Evolutionary conservation across 2,329 filamentous ascomycete genomes (phyloP), one percentile per base, ranked within the genome.

Genomic region (Hypocrella siamensis): DNA sequence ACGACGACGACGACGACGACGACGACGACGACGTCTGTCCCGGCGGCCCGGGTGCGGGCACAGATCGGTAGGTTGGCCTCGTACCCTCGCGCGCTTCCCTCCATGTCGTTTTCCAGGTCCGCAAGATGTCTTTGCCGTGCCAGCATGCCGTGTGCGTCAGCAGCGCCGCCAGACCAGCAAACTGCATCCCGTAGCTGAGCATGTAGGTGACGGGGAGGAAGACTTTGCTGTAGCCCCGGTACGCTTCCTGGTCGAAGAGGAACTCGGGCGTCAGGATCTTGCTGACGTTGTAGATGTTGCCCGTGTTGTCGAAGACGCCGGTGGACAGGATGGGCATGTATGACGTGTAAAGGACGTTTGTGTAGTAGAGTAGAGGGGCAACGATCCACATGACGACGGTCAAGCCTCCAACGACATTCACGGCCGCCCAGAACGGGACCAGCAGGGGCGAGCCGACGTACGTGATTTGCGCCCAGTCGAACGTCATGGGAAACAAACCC

Each of bases 381-480:
- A 81, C 55, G 33, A 88, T 69, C 82, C 82, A 90, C 77, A 90
- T 88, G 32, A 90, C 79, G 30, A 85, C 57, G 3, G 84, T 72
- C 31, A 90, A 61, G 5, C 82, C 83, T 35, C 77, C 79, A 18
- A 90, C 71, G 24, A 90, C 82, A 45, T 90, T 90, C 55, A 86
- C 72, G 7, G 82, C 78, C 26, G 82, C 79, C 82, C 83, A 85
- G 52, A 88, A 90, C 0, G 83, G 83, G 0, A 83, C 84, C 12
- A 90, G 65, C 6, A 92, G 60, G 0, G 80, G 84, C 4, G 82
- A 90, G 12, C 84, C 84, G 43, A 92, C 90, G 46, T 88, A 78
- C 1, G 84, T 83, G 39, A 93, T 77, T 48, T 93, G 84, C 1
- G 81, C 80, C 84, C 84, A 93, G 57, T 93, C 84, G 46, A 93